phyloP scores from a whole-genome alignment of 805 yeast genomes.

The Cyberlindnera sargentensis region DNA sequence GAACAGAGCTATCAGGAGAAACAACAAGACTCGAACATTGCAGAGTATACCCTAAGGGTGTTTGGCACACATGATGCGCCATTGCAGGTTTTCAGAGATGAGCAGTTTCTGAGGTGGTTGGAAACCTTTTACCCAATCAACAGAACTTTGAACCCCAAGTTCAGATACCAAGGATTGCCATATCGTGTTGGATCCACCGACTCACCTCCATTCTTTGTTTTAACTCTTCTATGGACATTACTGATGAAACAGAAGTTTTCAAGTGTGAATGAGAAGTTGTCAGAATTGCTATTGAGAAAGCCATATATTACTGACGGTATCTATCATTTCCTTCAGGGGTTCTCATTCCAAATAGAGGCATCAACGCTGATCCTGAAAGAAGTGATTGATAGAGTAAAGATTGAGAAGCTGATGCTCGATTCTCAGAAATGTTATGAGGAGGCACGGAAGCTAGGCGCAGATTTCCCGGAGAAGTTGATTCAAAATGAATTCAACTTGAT shows the following conservation, averaged over 20 bases:
- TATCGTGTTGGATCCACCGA: constrained; percentile 11
- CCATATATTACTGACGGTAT: constrained; percentile 21
- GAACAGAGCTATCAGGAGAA: constrained; percentile 9
- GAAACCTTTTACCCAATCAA: constrained; percentile 5
- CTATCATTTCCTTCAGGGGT: constrained; percentile 20
- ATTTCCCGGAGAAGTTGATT: constrained; percentile 16
- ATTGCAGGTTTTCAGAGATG: constrained; percentile 12
- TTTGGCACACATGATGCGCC: background rate
- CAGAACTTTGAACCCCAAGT: background rate
- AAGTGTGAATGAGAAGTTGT: constrained; percentile 13
- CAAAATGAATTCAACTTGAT: constrained; percentile 10
- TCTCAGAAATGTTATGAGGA: constrained; percentile 9
- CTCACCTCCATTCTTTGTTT: constrained; percentile 10
- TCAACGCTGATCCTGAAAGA: background rate
- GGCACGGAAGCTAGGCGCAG: constrained; percentile 10
- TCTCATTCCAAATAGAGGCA: constrained; percentile 19
- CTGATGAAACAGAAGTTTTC: constrained; percentile 15
- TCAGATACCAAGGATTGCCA: constrained; percentile 2
- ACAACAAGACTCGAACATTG: constrained; percentile 1
- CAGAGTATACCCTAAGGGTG: constrained; percentile 10
- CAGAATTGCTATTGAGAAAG: constrained; percentile 7
- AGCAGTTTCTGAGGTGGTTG: constrained; percentile 21
- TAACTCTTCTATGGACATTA: constrained; percentile 17
- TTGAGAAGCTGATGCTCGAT: constrained; percentile 10
- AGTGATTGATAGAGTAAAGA: constrained; percentile 2